Conservation (phyloP, 345 rosid species). For the Nasturtium officinale region DNA sequence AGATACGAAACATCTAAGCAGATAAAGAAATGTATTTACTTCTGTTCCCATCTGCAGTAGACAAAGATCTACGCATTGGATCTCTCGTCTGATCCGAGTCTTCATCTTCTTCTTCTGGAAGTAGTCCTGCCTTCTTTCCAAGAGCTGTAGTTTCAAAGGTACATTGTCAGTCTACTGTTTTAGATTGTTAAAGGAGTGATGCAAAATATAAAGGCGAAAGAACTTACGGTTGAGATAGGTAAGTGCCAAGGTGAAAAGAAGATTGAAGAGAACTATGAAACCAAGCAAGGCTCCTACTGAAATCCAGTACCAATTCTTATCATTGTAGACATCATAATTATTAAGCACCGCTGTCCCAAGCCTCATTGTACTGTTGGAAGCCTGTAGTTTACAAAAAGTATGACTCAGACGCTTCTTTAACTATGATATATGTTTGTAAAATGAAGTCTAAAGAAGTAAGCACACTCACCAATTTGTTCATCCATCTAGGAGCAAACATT, state of each 20-base stretch:
- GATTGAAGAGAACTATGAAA: conserved; percentile 71
- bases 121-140: conserved; percentile 58
- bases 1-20: background rate
- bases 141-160: conserved; percentile 52
- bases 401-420: background rate
- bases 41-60: conserved; percentile 51
- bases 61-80: conserved; percentile 44
- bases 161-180: conserved; percentile 1
- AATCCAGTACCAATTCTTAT: conserved; percentile 84
- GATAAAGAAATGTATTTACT: conserved; percentile 16
- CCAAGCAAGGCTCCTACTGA: conserved; percentile 65
- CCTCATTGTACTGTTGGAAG: conserved; percentile 42
- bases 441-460: conserved; percentile 21
- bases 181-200: background rate
- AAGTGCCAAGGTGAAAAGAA: conserved; percentile 72
- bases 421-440: background rate
- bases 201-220: conserved; percentile 1
- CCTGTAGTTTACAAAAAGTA: conserved; percentile 44
- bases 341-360: conserved; percentile 64
- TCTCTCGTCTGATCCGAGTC: conserved; percentile 30
- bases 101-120: conserved; percentile 58
- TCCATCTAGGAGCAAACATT: conserved; percentile 64
- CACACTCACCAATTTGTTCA: conserved; percentile 37
- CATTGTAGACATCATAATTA: conserved; percentile 49
- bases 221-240: conserved; percentile 69